These are phyloP conservation scores for Eimeria brunetti DNA, from an alignment of 169 alveolate species.

Conservation along the genomic window DNA sequence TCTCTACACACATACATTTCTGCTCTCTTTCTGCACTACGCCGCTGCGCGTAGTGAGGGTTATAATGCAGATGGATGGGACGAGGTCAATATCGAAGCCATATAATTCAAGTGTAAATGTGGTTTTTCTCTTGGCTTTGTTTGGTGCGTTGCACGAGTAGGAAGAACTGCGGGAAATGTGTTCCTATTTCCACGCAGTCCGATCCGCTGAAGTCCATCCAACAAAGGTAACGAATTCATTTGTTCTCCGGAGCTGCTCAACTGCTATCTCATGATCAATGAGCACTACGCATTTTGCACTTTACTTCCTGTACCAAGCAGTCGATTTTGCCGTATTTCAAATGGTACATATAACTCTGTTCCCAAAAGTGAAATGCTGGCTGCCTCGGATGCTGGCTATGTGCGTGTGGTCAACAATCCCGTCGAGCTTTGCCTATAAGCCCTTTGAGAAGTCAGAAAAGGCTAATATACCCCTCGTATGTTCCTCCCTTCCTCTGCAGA, in stretches of 20 bases:
- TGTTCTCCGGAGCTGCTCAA: background rate
- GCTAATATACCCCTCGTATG: background rate
- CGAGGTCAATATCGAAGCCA: background rate
- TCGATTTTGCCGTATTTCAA: background rate
- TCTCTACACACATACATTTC: background rate
- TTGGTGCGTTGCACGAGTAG: background rate
- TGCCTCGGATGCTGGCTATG: background rate
- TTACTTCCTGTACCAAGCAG: background rate
- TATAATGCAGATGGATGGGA: background rate
- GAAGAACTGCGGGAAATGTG: constrained; percentile 56
- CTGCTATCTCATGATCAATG: background rate
- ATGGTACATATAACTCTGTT: background rate
- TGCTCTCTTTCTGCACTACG: background rate
- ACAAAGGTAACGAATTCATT: constrained; percentile 6
- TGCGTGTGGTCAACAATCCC: background rate
- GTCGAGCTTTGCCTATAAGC: background rate
- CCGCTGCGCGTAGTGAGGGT: background rate
- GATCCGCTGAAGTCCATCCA: constrained; percentile 71
- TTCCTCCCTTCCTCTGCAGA: background rate
- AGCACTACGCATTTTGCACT: background rate
- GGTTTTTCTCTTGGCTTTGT: background rate
- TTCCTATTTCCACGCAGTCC: constrained; percentile 36
- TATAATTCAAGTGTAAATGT: background rate
- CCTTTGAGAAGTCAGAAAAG: background rate
- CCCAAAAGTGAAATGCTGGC: background rate